phyloP scores from a whole-genome alignment of 768 basidiomycete species.

The Amanita exitialis region DNA sequence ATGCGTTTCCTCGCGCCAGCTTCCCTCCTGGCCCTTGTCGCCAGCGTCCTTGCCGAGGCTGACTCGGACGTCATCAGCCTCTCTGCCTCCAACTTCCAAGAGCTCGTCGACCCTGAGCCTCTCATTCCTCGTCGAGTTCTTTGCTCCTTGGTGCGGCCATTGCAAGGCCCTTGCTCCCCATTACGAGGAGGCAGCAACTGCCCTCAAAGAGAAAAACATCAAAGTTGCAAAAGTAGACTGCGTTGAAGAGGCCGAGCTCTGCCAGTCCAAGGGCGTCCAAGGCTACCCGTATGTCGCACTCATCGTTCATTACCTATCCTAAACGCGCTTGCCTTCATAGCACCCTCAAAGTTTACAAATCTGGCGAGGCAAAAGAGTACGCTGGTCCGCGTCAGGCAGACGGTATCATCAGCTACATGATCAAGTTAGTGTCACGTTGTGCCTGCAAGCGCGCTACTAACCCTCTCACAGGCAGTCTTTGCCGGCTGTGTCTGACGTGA shows the following conservation, averaged over 20 bases:
- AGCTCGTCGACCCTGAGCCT: conserved; percentile 51
- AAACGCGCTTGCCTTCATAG: conserved; percentile 15
- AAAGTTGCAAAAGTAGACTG: conserved; percentile 96
- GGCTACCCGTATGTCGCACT: conserved; percentile 78
- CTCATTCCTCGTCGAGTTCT: conserved; percentile 93
- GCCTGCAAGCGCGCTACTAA: conserved; percentile 3
- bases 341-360: conserved; percentile 86
- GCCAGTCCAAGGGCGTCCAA: conserved; percentile 77
- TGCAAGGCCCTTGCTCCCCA: conserved; percentile 94
- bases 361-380: conserved; percentile 76
- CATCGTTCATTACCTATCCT: background rate
- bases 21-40: conserved; percentile 40
- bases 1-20: conserved; percentile 61
- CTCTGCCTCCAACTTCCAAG: conserved; percentile 59
- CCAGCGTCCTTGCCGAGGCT: conserved; percentile 43
- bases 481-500: conserved; percentile 84
- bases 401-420: conserved; percentile 94
- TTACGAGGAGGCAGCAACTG: conserved; percentile 89
- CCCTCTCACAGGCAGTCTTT: conserved; percentile 60
- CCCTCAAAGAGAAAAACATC: conserved; percentile 83
- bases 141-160: conserved; percentile 84
- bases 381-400: conserved; percentile 87
- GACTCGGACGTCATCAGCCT: conserved; percentile 79
- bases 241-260: conserved; percentile 88
- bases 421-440: conserved; percentile 52